phyloP scores from a whole-genome alignment of 495 filamentous ascomycete species.

The Tetracladium marchalianum region DNA sequence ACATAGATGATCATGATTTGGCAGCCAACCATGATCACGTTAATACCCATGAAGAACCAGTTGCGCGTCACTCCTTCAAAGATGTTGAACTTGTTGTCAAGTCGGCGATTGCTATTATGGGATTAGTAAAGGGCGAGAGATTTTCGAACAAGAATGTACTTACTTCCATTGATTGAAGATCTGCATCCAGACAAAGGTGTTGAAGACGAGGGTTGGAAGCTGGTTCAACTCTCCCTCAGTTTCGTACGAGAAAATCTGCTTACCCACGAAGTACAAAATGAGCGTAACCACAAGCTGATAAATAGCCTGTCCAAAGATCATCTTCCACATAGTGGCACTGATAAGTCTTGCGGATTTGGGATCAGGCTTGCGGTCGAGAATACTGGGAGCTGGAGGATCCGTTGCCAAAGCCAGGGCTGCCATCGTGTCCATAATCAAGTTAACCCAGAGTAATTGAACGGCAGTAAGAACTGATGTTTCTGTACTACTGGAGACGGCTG shows the following conservation, averaged over 20 bases:
- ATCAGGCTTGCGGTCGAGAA: constrained; percentile 74
- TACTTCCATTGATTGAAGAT: constrained; percentile 93
- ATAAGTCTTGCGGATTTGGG: constrained; percentile 69
- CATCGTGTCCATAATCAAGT: constrained; percentile 90
- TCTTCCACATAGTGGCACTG: constrained; percentile 88
- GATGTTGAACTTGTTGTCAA: constrained; percentile 86
- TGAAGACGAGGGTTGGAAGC: constrained; percentile 74
- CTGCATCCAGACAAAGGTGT: constrained; percentile 95
- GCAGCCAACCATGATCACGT: constrained; percentile 64
- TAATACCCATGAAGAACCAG: constrained; percentile 77
- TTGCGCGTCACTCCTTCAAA: constrained; percentile 73
- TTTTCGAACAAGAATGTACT: constrained; percentile 28
- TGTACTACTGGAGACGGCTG: constrained; percentile 58
- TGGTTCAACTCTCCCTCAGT: constrained; percentile 36
- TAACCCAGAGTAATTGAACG: constrained; percentile 86
- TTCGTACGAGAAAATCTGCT: constrained; percentile 42
- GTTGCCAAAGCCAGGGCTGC: constrained; percentile 80
- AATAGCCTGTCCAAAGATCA: constrained; percentile 80
- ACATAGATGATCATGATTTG: constrained; percentile 77
- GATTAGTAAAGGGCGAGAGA: constrained; percentile 21
- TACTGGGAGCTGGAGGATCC: constrained; percentile 68
- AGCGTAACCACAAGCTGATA: constrained; percentile 76
- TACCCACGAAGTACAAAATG: constrained; percentile 64
- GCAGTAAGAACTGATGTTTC: constrained; percentile 69
- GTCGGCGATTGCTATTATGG: constrained; percentile 56